Conservation (phyloP, 177 flowering plant species). For the Vitis hybrid region DNA sequence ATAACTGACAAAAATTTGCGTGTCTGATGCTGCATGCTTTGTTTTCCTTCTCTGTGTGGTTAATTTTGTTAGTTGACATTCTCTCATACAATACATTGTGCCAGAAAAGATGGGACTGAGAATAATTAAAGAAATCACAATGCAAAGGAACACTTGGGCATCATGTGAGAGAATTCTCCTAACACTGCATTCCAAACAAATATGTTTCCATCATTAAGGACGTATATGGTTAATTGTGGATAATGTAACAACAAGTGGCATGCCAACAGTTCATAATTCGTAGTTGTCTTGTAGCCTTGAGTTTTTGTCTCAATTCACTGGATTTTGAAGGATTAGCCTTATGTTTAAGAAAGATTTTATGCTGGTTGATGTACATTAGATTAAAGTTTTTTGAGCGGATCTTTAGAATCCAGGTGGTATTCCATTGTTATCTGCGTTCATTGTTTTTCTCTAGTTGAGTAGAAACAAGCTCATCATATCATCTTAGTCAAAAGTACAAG, state of each 20-base stretch:
- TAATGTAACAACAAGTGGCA: neutral
- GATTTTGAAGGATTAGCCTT: neutral
- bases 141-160: neutral
- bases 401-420: neutral
- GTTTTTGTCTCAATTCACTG: neutral
- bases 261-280: neutral
- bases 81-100: neutral
- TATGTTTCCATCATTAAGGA: neutral
- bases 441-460: too few species aligned
- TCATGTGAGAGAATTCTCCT: neutral
- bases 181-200: neutral
- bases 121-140: neutral
- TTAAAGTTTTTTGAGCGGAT: neutral
- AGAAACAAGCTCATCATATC: too few species aligned
- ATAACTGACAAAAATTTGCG: neutral
- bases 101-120: neutral
- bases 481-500: too few species aligned
- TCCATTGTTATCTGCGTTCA: neutral
- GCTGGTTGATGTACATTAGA: neutral
- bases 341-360: neutral
- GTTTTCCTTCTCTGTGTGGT: conserved; percentile 9
- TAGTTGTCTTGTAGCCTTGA: neutral
- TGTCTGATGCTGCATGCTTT: neutral
- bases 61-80: neutral
- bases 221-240: neutral